A percentile compares a stretch with the other conserved stretches of the same genome.
phyloP scores from a whole-genome alignment of 306 rosid species.

The Cucumis hystrix region DNA sequence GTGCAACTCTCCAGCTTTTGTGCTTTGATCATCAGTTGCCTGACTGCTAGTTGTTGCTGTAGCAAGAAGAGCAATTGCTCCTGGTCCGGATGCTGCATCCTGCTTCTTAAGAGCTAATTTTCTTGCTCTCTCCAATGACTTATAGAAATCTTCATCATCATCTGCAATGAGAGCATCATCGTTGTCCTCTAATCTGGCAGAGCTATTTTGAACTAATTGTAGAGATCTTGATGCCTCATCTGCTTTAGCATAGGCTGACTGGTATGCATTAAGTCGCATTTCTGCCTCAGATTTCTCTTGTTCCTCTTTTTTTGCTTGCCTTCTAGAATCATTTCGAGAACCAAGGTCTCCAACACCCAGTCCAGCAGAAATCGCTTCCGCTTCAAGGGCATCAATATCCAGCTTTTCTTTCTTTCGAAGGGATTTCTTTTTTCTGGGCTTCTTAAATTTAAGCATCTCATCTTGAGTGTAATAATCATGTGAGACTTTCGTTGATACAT shows the following conservation, averaged over 20 bases:
- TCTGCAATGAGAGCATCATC: slow-evolving; percentile 44
- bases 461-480: slow-evolving; percentile 77
- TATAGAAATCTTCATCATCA: slow-evolving; percentile 79
- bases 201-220: slow-evolving; percentile 40
- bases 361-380: slow-evolving; percentile 85
- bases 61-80: slow-evolving; percentile 68
- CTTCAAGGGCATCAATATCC: slow-evolving; percentile 84
- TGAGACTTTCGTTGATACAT: slow-evolving; percentile 41
- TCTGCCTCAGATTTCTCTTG: slow-evolving; percentile 72
- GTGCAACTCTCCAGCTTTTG: slow-evolving; percentile 41
- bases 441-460: slow-evolving; percentile 78
- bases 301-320: slow-evolving; percentile 57
- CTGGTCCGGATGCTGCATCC: slow-evolving; percentile 52
- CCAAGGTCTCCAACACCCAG: slow-evolving; percentile 89
- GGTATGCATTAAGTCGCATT: slow-evolving; percentile 63
- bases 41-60: slow-evolving; percentile 30
- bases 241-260: slow-evolving; percentile 80
- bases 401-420: slow-evolving; percentile 86
- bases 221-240: slow-evolving; percentile 77
- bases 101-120: slow-evolving; percentile 62
- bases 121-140: slow-evolving; percentile 74
- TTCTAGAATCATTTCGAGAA: slow-evolving; percentile 54
- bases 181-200: slow-evolving; percentile 44
- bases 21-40: slow-evolving; percentile 36
- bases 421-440: slow-evolving; percentile 90